Evolutionary conservation across 257 asterid genomes (phyloP).

Genomic region (Primulina huaijiensis): DNA sequence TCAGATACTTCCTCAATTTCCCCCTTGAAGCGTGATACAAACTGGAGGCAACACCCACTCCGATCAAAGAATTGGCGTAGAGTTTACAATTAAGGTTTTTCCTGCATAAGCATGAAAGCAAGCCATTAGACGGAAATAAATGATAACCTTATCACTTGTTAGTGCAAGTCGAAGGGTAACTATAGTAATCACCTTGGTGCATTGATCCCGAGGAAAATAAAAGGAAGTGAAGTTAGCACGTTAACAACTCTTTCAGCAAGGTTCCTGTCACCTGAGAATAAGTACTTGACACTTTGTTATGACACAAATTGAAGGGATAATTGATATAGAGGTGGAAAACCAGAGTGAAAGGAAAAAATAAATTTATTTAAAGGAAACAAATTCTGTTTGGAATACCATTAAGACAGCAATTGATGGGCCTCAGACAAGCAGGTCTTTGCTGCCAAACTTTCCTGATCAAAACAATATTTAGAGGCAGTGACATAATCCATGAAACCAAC

Average conservation of each 20-base stretch:
- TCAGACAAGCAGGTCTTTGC: slow-evolving; percentile 75
- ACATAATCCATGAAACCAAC: background rate
- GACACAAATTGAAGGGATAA: slow-evolving; percentile 3
- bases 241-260: slow-evolving; percentile 62
- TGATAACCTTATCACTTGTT: too few species aligned
- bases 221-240: slow-evolving; percentile 89
- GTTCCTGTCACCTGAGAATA: slow-evolving; percentile 63
- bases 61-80: slow-evolving; percentile 81
- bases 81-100: slow-evolving; percentile 67
- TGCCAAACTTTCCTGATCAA: slow-evolving; percentile 70
- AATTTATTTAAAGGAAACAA: background rate
- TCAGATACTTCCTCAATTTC: slow-evolving; percentile 64
- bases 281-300: slow-evolving; percentile 20
- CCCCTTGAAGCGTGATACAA: slow-evolving; percentile 84
- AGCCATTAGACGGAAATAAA: slow-evolving; percentile 3
- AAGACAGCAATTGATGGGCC: slow-evolving; percentile 61
- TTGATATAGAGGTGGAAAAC: background rate
- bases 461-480: background rate
- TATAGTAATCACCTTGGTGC: slow-evolving; percentile 59
- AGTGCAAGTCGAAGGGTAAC: slow-evolving; percentile 18
- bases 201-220: slow-evolving; percentile 75
- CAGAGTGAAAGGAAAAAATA: background rate
- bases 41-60: slow-evolving; percentile 88
- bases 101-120: slow-evolving; percentile 44
- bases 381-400: slow-evolving; percentile 39